These are phyloP conservation scores for Scorias spongiosa DNA, from an alignment of 2,329 filamentous ascomycete genomes.

Conservation along the genomic window DNA sequence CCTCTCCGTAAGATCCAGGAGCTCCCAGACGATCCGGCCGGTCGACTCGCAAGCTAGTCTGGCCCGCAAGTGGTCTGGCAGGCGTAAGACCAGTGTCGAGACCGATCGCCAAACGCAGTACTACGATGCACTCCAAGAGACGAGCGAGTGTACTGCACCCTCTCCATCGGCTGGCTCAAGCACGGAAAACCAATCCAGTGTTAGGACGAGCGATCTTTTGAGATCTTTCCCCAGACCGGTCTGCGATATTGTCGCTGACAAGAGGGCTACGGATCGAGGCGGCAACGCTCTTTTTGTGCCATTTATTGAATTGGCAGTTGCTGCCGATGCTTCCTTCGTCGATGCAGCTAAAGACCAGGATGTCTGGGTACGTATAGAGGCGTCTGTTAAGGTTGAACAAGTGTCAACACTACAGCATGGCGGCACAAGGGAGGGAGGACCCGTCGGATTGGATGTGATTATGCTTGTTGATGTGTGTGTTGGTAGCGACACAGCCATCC, in stretches of 20 bases:
- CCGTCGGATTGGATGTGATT: background rate
- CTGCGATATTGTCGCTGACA: too few relatives aligned
- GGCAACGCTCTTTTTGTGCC: slow-evolving; percentile 2
- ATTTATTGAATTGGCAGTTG: slow-evolving; percentile 13
- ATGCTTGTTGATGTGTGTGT: background rate
- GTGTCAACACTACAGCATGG: background rate
- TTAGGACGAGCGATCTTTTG: too few relatives aligned
- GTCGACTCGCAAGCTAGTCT: slow-evolving; percentile 15
- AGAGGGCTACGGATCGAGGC: too few relatives aligned
- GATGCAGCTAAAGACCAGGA: slow-evolving; percentile 11
- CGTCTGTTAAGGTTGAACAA: slow-evolving; percentile 7
- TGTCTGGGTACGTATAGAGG: slow-evolving; percentile 18
- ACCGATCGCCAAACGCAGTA: background rate
- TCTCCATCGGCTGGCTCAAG: too few relatives aligned
- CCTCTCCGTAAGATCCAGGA: slow-evolving; percentile 15
- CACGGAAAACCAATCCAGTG: too few relatives aligned
- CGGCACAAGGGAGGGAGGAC: background rate
- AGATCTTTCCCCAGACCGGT: too few relatives aligned
- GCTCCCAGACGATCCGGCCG: slow-evolving; percentile 10
- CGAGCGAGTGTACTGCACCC: too few relatives aligned
- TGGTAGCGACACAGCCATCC: background rate
- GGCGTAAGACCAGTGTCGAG: slow-evolving; percentile 6
- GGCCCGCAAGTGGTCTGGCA: slow-evolving; percentile 15
- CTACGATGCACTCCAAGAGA: background rate
- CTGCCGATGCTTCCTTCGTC: slow-evolving; percentile 9